Evolutionary conservation across 2,329 filamentous ascomycete genomes (phyloP).

Genomic region (Sporothrix brasiliensis): DNA sequence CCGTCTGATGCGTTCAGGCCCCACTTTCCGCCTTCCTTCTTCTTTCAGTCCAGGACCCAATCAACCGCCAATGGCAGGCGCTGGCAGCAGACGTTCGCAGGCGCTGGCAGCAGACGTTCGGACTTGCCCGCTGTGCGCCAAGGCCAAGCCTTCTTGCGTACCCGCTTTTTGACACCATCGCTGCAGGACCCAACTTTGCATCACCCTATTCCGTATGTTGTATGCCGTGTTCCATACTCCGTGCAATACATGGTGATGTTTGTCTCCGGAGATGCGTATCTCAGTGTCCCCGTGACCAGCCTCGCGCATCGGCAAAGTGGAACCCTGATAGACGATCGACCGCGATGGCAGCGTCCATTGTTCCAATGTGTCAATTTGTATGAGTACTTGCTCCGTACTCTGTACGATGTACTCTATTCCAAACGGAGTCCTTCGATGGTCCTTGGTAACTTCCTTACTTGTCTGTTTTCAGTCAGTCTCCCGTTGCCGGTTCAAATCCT

Average conservation of each 20-base stretch:
- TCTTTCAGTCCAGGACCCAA: neutral
- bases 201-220: neutral
- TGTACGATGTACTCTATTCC: neutral
- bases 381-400: neutral
- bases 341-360: neutral
- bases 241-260: neutral
- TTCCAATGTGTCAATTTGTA: neutral
- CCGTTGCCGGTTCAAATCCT: neutral
- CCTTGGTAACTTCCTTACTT: too few species aligned
- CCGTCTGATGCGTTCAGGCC: slow-evolving; percentile 14
- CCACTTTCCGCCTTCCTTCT: slow-evolving; percentile 18
- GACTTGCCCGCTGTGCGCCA: slow-evolving; percentile 24
- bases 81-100: neutral
- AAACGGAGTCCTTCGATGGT: slow-evolving; percentile 1
- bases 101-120: neutral
- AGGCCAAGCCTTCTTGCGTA: neutral
- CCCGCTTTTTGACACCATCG: neutral
- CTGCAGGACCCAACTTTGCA: neutral
- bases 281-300: slow-evolving; percentile 13
- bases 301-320: slow-evolving; percentile 16
- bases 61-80: neutral
- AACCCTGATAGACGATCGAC: slow-evolving; percentile 7
- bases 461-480: neutral
- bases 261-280: neutral
- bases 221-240: too few species aligned